Base-by-base conservation (phyloP, 192 early-diverging fungal genomes). In the Gorgonomyces haynaldii region DNA sequence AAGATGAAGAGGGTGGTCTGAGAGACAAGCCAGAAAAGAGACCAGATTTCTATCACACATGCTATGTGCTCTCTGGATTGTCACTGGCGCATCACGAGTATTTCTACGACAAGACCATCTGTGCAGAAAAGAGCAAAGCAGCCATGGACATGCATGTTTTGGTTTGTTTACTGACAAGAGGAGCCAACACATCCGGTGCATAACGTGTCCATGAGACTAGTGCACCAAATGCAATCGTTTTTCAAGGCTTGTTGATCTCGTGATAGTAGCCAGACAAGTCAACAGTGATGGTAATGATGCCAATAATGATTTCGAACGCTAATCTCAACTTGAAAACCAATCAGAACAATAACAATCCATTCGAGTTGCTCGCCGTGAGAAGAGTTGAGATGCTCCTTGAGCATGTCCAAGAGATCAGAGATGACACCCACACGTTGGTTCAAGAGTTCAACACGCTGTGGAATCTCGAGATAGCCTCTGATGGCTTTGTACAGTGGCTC, bases 311-410 rank as follows among this genome's bases (percentile, higher is more conserved):
- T 37, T 67, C 65, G 49, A 66, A 58, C 1, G 53, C 63, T 64
- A 24, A n/a, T 20, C 10, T 7, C 13, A n/a, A 8, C 15, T 25
- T 50, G 0, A 2, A 40, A 26, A 64, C 62, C 85, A 67, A 96
- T 96, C 30, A 96, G 70, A 37, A 87, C 78, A 55, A 96, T 96
- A 1, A 96, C 86, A 46, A 96, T 96, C 84, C 89, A 89, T 52
- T 93, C 91, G 16, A 93, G 70, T 45, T 88, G 83, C 56, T 92
- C 91, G 52, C 76, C 84, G 53, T 96, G 89, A 27, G 82, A 83
- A 27, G 83, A 83, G 24, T 84, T 93, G 49, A 91, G 68, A 55
- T 97, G 90, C 25, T 93, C 89, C 50, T 88, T 90, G 34, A 97
- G 66, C 89, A 97, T 92, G 27, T 93, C 91, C 54, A 97, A 64